These are phyloP conservation scores for Fusarium ambrosium DNA, from an alignment of 2,329 filamentous ascomycete genomes.

Conservation along the genomic window DNA sequence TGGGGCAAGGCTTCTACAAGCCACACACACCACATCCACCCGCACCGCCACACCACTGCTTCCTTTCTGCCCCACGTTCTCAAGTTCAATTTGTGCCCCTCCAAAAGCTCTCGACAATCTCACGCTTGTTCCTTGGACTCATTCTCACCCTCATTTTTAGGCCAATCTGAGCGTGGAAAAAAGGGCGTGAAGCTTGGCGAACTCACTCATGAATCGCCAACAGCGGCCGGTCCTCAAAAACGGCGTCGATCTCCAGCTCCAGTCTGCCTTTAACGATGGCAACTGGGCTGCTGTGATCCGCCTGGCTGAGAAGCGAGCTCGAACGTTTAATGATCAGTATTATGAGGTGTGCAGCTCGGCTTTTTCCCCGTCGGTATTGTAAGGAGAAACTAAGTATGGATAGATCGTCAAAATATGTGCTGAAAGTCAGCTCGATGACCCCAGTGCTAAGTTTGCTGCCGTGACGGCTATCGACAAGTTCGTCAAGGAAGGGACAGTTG, in stretches of 20 bases:
- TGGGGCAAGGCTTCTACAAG: slow-evolving; percentile 26
- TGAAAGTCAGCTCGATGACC: slow-evolving; percentile 66
- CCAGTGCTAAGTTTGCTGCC: slow-evolving; percentile 60
- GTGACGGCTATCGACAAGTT: slow-evolving; percentile 61
- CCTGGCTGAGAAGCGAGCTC: slow-evolving; percentile 65
- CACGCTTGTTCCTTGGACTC: slow-evolving; percentile 21
- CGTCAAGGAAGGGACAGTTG: slow-evolving; percentile 59
- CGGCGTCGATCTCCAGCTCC: slow-evolving; percentile 67
- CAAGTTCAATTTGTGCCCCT: slow-evolving; percentile 39
- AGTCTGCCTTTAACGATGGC: slow-evolving; percentile 67
- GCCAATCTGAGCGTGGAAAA: slow-evolving; percentile 21
- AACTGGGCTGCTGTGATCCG: slow-evolving; percentile 67
- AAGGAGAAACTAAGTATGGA: slow-evolving; percentile 1
- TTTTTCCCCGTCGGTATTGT: not conserved
- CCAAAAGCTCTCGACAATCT: slow-evolving; percentile 36
- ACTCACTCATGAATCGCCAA: slow-evolving; percentile 53
- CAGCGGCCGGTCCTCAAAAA: slow-evolving; percentile 59
- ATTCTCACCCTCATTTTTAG: slow-evolving; percentile 24
- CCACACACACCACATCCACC: slow-evolving; percentile 13
- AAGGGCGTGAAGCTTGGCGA: slow-evolving; percentile 14
- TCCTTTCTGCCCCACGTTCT: slow-evolving; percentile 28
- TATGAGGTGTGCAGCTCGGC: slow-evolving; percentile 61
- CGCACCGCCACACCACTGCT: slow-evolving; percentile 20
- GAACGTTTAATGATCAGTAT: slow-evolving; percentile 66
- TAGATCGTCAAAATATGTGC: slow-evolving; percentile 64